A percentile compares a stretch with the other conserved stretches of the same genome.
Conservation (phyloP, 23 red algal species). For the Gracilaria gracilis region DNA sequence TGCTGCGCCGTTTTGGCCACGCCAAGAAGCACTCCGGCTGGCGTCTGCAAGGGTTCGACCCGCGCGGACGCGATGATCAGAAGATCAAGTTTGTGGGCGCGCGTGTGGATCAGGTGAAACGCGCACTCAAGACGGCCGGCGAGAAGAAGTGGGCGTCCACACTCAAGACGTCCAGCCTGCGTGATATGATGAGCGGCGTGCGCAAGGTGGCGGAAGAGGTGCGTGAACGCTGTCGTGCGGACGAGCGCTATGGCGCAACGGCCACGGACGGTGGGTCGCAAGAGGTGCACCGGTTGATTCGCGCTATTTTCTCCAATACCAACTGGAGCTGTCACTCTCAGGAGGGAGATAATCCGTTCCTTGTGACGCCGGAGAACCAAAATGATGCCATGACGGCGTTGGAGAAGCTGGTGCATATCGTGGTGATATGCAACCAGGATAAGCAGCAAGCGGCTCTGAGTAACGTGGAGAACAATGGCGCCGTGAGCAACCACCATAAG, state of each 20-base stretch:
- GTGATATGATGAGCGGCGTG: constrained; percentile 83
- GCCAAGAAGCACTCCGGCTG: constrained; percentile 69
- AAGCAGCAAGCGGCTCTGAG: constrained; percentile 1
- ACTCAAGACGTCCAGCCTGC: constrained; percentile 60
- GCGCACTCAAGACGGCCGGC: constrained; percentile 29
- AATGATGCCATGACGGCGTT: constrained; percentile 66
- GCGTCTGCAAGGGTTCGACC: constrained; percentile 67
- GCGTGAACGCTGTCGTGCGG: constrained; percentile 59
- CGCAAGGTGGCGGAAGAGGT: constrained; percentile 79
- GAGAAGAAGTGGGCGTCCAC: constrained; percentile 68
- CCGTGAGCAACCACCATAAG: not conserved
- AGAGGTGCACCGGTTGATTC: constrained; percentile 72
- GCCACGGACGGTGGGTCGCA: constrained; percentile 28
- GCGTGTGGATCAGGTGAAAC: constrained; percentile 62
- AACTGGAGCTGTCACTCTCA: constrained; percentile 77
- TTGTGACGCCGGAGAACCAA: constrained; percentile 71
- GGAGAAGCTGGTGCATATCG: constrained; percentile 62
- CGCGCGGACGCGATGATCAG: constrained; percentile 56
- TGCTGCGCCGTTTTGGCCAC: constrained; percentile 55
- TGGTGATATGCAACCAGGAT: constrained; percentile 7
- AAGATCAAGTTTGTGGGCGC: constrained; percentile 72
- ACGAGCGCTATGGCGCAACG: constrained; percentile 27
- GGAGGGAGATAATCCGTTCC: constrained; percentile 73
- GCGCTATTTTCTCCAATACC: constrained; percentile 67
- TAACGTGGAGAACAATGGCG: constrained; percentile 4